Base-by-base conservation (phyloP, 441 rosid genomes). In the Iberis amara region DNA sequence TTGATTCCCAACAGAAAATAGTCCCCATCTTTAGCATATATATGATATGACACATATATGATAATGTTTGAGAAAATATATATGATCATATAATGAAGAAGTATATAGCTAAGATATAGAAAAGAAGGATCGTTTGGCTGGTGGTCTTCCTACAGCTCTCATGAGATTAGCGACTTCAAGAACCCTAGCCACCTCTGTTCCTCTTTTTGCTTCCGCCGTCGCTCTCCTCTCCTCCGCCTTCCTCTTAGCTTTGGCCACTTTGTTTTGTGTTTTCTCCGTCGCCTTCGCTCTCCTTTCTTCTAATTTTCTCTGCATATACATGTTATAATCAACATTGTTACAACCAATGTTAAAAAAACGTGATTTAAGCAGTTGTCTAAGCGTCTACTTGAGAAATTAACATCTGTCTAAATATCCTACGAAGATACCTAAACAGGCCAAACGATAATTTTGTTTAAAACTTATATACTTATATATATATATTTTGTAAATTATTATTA, bases 221-320 rank as follows among this genome's bases (percentile, higher is more conserved):
- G 96, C 96, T 63, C 84, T 81, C 59, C 85, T 83, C 61, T 91
- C 98, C 73, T 91, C 95, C 7, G 96, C 85, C 59, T 85, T 85
- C 72, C 90, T 76, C 31, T 59, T 92, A 3, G 96, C 95, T 61
- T 75, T 91, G 0, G 95, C 96, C 28, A 87, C 67, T 8, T 83
- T 74, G 52, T 87, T 91, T 58, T 91, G 86, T 77, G 89, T 91
- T 79, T 91, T 91, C 79, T 87, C 98, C 9, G 71, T 15, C 1
- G 96, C 96, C 60, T 63, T 78, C 3, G 77, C 95, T 44, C 90
- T 79, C 51, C 81, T 91, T 76, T 91, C 96, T 60, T 91, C 98
- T 32, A 91, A 65, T 57, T 85, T 91, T 80, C 98, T 91, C 98
- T 91, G 47, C 71, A 61, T 30, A 3, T 38, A 12, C 52, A 12